These are phyloP conservation scores for Auricularia sp. DNA, from an alignment of 768 basidiomycete species.

Conservation along the genomic window DNA sequence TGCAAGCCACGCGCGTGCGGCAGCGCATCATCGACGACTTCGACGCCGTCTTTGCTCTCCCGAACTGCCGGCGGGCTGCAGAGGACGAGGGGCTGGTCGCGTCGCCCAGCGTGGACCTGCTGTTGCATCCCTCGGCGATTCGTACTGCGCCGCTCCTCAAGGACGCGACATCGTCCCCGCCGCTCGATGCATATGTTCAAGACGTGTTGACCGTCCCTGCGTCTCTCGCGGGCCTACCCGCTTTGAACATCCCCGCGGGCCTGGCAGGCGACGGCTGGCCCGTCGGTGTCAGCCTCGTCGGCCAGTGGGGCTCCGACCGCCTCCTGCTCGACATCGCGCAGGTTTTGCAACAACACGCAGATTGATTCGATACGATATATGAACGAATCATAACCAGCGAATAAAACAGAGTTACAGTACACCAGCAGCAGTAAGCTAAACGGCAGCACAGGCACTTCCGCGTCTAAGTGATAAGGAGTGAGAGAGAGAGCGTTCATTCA, in stretches of 20 bases:
- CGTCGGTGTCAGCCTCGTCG: constrained; percentile 71
- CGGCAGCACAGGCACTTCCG: too few relatives aligned
- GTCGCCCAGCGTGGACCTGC: constrained; percentile 52
- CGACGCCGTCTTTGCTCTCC: constrained; percentile 49
- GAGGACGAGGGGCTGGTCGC: neutral
- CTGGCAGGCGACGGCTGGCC: constrained; percentile 58
- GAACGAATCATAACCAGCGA: too few relatives aligned
- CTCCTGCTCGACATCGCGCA: constrained; percentile 46
- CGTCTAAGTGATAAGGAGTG: too few relatives aligned
- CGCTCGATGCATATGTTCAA: constrained; percentile 65
- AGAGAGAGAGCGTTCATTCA: constrained; percentile 28
- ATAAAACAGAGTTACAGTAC: too few relatives aligned
- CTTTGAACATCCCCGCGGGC: constrained; percentile 58
- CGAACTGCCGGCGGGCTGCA: constrained; percentile 24
- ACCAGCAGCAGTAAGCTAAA: too few relatives aligned
- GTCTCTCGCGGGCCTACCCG: constrained; percentile 81
- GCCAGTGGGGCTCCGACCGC: constrained; percentile 77
- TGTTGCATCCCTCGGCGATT: constrained; percentile 83
- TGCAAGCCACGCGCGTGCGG: constrained; percentile 82
- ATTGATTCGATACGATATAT: too few relatives aligned
- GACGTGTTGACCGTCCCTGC: constrained; percentile 90
- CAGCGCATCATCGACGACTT: constrained; percentile 65
- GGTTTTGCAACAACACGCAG: constrained; percentile 4
- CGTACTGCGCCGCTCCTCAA: constrained; percentile 55
- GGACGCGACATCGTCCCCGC: constrained; percentile 6